Evolutionary conservation across 2,329 filamentous ascomycete species (phyloP).

Genomic region (Mariannaea sp.): DNA sequence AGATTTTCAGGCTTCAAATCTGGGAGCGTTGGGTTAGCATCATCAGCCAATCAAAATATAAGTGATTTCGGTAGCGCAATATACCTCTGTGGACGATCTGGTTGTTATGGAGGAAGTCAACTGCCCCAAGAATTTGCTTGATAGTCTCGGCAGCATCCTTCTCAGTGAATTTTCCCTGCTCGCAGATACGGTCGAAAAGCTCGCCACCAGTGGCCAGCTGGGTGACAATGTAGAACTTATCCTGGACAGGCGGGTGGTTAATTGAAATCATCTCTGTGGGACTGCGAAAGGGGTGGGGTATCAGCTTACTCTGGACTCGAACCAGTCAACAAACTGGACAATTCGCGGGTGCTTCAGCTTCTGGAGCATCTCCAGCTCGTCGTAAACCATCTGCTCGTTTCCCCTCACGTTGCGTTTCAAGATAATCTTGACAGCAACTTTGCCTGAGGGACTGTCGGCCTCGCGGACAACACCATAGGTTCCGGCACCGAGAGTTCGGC

Average conservation of each 20-base stretch:
- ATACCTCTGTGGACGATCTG: conserved; percentile 94
- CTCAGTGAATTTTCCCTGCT: conserved; percentile 97
- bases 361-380: conserved; percentile 94
- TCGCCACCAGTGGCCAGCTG: conserved; percentile 95
- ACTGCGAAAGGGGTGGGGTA: conserved; percentile 2
- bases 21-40: conserved; percentile 43
- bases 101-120: conserved; percentile 91
- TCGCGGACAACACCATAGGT: conserved; percentile 99
- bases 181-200: conserved; percentile 96
- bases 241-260: conserved; percentile 55
- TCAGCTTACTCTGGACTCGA: conserved; percentile 83
- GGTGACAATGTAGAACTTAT: conserved; percentile 99
- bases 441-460: conserved; percentile 79
- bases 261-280: conserved; percentile 12
- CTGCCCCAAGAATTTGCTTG: conserved; percentile 87
- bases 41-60: background rate
- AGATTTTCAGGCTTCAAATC: conserved; percentile 98
- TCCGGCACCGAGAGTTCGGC: conserved; percentile 90
- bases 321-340: conserved; percentile 98
- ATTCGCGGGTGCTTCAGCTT: conserved; percentile 92
- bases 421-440: conserved; percentile 98
- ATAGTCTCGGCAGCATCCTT: conserved; percentile 97
- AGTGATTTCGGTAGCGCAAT: conserved; percentile 16
- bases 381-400: conserved; percentile 98
- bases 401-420: conserved; percentile 99